Base-by-base conservation (phyloP, 1,284 basidiomycete species). In the Melampsora abietis-canadensis region DNA sequence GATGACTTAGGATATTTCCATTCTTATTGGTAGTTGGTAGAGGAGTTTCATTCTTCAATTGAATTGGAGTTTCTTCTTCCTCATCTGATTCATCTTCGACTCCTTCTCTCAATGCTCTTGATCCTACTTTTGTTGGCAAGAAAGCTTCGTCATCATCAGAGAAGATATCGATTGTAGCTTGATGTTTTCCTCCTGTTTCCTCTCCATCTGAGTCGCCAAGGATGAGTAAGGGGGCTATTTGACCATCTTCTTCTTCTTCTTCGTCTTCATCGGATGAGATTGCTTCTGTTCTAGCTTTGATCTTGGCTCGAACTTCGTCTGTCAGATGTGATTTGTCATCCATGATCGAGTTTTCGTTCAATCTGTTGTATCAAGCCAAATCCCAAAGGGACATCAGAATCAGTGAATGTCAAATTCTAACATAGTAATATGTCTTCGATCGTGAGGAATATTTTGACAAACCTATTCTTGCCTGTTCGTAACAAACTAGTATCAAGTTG, bases 251-350 rank as follows among this genome's bases (percentile, higher is more conserved):
- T 54, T n/a, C 27, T 1, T 47, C 6, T 21, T 60, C 31, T 57
- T 68, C 48, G 5, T 54, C 47, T 34, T 68, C 66, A 21, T 54
- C 54, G 31, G 27, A 54, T 19, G 24, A 7, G 8, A 27, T 1
- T 7, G 60, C 60, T 34, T 68, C 48, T 57, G 59, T 12, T 59
- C 66, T 30, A 12, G 66, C 30, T 34, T 68, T 59, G n/a, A 68
- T 68, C 27, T 68, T 30, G 6, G 21, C 37, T 54, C 54, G 48
- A 12, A 68, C 14, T 54, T 68, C 48, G 7, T 59, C 24, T 5
- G 66, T 68, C 15, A 68, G 21, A 17, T 68, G 66, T 21, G 48
- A 57, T 54, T 68, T 68, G 19, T 68, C 66, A 24, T 68, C 54
- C 54, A 68, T 24, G 17, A 68, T 57, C 66, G 54, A 10, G 7